Evolutionary conservation across 1,139 yeast species (phyloP).

Genomic region (Geotrichum phurueaensis): DNA sequence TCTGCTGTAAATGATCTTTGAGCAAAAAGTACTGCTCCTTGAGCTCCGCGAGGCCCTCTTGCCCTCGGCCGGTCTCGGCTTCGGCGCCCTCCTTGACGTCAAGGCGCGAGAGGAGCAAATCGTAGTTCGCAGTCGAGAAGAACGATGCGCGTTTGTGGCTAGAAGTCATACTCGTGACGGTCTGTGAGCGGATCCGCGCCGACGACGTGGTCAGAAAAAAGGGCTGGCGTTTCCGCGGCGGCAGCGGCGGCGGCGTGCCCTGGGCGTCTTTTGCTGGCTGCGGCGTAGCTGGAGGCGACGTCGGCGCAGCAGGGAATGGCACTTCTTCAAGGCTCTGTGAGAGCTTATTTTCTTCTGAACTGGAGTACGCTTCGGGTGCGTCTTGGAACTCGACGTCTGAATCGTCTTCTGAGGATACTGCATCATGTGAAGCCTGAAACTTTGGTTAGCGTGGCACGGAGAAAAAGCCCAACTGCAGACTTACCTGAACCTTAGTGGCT

Average conservation of each 20-base stretch:
- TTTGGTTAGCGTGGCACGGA: not conserved
- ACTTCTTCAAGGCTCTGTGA: not conserved
- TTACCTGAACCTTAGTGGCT: not conserved
- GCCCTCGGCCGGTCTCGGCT: slow-evolving; percentile 45
- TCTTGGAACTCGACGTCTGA: not conserved
- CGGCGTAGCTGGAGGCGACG: slow-evolving; percentile 13
- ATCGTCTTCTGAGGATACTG: not conserved
- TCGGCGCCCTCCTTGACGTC: slow-evolving; percentile 42
- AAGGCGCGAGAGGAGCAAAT: slow-evolving; percentile 45
- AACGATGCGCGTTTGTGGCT: slow-evolving; percentile 17
- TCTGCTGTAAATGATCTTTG: not conserved
- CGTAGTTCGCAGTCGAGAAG: slow-evolving; percentile 38
- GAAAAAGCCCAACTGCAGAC: not conserved
- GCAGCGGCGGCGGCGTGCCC: slow-evolving; percentile 27
- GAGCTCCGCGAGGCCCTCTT: slow-evolving; percentile 40
- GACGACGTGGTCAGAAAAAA: not conserved
- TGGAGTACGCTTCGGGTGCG: not conserved
- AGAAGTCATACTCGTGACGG: slow-evolving; percentile 14
- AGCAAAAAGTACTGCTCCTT: slow-evolving; percentile 38
- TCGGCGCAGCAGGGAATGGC: not conserved
- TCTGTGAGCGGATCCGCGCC: slow-evolving; percentile 21
- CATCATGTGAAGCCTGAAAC: not conserved
- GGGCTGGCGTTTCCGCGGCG: slow-evolving; percentile 33
- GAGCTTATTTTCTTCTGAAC: not conserved
- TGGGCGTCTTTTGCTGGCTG: slow-evolving; percentile 19